phyloP scores from a whole-genome alignment of 2,329 filamentous ascomycete genomes.

The Fusarium phyllophilum region DNA sequence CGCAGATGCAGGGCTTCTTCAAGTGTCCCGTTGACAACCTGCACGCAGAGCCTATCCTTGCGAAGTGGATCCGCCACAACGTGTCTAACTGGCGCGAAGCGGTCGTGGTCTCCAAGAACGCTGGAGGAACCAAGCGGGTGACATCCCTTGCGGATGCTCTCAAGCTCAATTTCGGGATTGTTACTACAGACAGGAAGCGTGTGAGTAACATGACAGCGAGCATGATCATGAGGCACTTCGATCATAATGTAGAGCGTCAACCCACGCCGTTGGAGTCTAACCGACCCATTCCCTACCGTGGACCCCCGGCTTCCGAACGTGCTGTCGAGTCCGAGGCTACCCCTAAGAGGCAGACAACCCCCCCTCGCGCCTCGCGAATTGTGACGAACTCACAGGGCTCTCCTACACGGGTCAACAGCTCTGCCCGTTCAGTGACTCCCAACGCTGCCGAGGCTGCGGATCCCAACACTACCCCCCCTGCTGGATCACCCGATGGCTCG shows the following conservation, averaged over 20 bases:
- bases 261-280: constrained; percentile 52
- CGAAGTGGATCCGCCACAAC: constrained; percentile 93
- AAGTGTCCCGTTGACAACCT: constrained; percentile 97
- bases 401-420: constrained; percentile 49
- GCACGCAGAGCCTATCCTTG: constrained; percentile 93
- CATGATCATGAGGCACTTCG: constrained; percentile 77
- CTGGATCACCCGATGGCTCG: constrained; percentile 41
- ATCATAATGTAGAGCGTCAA: constrained; percentile 63
- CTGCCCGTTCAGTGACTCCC: constrained; percentile 21
- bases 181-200: constrained; percentile 83
- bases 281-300: constrained; percentile 36
- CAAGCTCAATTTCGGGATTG: constrained; percentile 97
- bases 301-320: constrained; percentile 23
- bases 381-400: constrained; percentile 58
- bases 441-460: constrained; percentile 21
- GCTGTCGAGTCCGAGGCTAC: constrained; percentile 38
- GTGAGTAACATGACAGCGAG: constrained; percentile 79
- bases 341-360: constrained; percentile 29
- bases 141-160: constrained; percentile 94
- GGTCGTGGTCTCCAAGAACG: constrained; percentile 98
- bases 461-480: constrained; percentile 35
- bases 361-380: constrained; percentile 45
- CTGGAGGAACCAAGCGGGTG: constrained; percentile 95
- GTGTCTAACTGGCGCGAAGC: constrained; percentile 88
- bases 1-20: constrained; percentile 99